Percentiles rank a stretch among this genome's conserved stretches.
These are phyloP conservation scores for Colletotrichum shisoi DNA, from an alignment of 2,329 filamentous ascomycete species.

Conservation along the genomic window DNA sequence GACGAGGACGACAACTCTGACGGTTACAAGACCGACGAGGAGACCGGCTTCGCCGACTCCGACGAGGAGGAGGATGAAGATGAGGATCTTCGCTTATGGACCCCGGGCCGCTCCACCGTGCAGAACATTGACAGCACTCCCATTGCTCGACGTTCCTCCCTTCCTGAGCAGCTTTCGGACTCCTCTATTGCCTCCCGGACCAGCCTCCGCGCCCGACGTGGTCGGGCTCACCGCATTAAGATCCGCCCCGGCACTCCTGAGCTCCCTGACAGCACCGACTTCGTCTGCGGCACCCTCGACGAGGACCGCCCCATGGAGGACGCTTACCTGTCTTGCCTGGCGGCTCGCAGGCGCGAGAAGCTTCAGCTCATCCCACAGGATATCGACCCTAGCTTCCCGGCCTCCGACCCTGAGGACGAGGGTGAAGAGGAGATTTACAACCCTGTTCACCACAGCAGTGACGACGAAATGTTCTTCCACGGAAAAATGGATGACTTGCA, in stretches of 20 bases:
- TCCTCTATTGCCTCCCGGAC: slow-evolving; percentile 65
- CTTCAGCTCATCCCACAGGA: slow-evolving; percentile 89
- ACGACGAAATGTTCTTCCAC: slow-evolving; percentile 75
- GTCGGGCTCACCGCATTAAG: slow-evolving; percentile 55
- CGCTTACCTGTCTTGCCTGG: slow-evolving; percentile 85
- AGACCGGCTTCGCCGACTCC: slow-evolving; percentile 72
- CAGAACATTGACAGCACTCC: slow-evolving; percentile 50
- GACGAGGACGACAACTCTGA: slow-evolving; percentile 65
- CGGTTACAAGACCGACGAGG: slow-evolving; percentile 78
- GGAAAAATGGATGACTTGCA: slow-evolving; percentile 73
- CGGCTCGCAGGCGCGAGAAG: slow-evolving; percentile 81
- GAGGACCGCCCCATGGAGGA: slow-evolving; percentile 95
- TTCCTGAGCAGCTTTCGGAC: slow-evolving; percentile 62
- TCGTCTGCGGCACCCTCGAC: slow-evolving; percentile 97
- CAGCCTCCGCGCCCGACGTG: slow-evolving; percentile 47
- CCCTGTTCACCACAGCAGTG: slow-evolving; percentile 67
- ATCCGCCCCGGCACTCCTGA: slow-evolving; percentile 77
- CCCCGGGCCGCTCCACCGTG: slow-evolving; percentile 54
- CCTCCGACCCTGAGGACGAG: slow-evolving; percentile 88
- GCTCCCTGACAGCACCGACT: slow-evolving; percentile 95
- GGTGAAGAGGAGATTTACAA: slow-evolving; percentile 75
- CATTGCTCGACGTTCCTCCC: slow-evolving; percentile 52
- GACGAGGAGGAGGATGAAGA: slow-evolving; percentile 71
- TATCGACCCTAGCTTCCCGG: slow-evolving; percentile 96
- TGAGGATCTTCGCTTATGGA: slow-evolving; percentile 72